Base-by-base conservation (phyloP, 805 yeast genomes). In the Saturnispora gosingensis region DNA sequence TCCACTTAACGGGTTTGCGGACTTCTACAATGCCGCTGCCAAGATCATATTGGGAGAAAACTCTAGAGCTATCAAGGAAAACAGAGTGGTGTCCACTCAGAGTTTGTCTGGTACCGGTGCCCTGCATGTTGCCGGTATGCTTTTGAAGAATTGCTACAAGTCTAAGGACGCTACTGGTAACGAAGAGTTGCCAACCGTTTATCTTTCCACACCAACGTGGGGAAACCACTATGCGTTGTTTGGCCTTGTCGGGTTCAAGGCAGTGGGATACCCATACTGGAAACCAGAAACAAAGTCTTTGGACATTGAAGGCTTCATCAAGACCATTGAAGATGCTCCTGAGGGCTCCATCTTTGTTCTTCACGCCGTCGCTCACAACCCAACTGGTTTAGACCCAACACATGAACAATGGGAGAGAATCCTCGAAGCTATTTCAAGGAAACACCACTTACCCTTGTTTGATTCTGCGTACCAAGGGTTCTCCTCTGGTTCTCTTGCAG, bases 381-480 rank as follows among this genome's bases (percentile, higher is more conserved):
- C 99, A 54, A 91, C 98, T 22, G 99, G 98, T 42, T 80, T 91
- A 59, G 99, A 91, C 67, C 98, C 98, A 52, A 80, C 85, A 2
- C 72, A 74, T 53, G 85, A 77, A 48, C 85, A 91, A 71, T 91
- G 99, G 99, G 67, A 67, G 45, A 60, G 73, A 61, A 83, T 93
- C 49, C 74, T 87, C 45, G 74, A 76, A 43, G 83, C 81, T 25
- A 71, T 88, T 56, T 76, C 79, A 58, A 64, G 69, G 53, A 74
- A 78, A 53, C 71, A 77, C 50, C 95, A 88, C 69, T 76, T 91
- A 61, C 88, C 88, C 5, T 70, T 91, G 55, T 90, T 93, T 63
- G 99, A 91, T 71, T 81, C 89, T 55, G 98, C 98, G 22, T 91
- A 93, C 75, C 98, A 91, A 72, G 99, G 99, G 5, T 91, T 91